These are phyloP conservation scores for Sporopachydermia lactativora DNA, from an alignment of 805 yeast species.

Conservation along the genomic window DNA sequence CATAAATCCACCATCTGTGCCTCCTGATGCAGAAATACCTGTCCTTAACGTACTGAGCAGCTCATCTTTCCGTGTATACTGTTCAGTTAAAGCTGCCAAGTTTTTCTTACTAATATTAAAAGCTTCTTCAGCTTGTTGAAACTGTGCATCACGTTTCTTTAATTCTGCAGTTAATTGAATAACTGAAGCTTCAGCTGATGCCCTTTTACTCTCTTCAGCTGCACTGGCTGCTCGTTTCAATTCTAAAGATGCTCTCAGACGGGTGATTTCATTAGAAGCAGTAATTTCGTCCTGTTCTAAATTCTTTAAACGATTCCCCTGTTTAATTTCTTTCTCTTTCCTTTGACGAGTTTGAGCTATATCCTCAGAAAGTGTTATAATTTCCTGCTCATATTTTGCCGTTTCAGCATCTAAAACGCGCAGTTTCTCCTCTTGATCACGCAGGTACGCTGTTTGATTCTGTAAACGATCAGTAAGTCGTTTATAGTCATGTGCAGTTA, in stretches of 20 bases:
- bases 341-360: constrained; percentile 35
- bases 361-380: constrained; percentile 44
- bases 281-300: constrained; percentile 44
- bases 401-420: constrained; percentile 28
- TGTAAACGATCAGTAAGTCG: constrained; percentile 4
- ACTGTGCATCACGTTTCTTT: constrained; percentile 20
- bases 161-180: constrained; percentile 21
- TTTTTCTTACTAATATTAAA: constrained; percentile 29
- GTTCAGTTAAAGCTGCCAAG: constrained; percentile 32
- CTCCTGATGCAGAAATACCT: constrained; percentile 78
- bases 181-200: constrained; percentile 21
- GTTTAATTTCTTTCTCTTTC: constrained; percentile 42
- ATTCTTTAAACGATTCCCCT: constrained; percentile 45
- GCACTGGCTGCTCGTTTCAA: constrained; percentile 40
- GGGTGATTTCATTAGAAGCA: constrained; percentile 47
- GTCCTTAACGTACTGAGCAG: constrained; percentile 69
- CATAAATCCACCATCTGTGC: constrained; percentile 61
- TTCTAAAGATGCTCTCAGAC: constrained; percentile 50
- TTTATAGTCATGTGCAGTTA: constrained; percentile 61
- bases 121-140: constrained; percentile 28
- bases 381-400: constrained; percentile 37
- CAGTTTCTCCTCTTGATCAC: constrained; percentile 15
- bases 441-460: background rate
- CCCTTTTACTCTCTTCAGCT: constrained; percentile 33
- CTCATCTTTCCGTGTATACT: constrained; percentile 53